Base-by-base conservation (phyloP, 495 filamentous ascomycete species). In the Oleoguttula mirabilis region DNA sequence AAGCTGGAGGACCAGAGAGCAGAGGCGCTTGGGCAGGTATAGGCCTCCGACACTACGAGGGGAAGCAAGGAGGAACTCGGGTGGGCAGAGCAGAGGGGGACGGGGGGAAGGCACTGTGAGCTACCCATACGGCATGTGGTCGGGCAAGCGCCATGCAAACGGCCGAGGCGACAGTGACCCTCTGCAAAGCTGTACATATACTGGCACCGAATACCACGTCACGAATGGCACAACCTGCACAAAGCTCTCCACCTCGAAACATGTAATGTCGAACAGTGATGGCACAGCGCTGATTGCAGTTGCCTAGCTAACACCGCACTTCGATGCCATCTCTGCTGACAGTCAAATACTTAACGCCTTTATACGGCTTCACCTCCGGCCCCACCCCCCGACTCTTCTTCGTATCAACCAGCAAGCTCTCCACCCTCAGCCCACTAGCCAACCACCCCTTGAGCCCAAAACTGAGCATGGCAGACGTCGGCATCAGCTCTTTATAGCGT, bases 281-380 rank as follows among this genome's bases (percentile, higher is more conserved):
- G 25, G 25, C 25, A 28, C 25, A n/a, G n/a, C n/a, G n/a, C n/a
- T n/a, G n/a, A n/a, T n/a, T n/a, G n/a, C n/a, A n/a, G n/a, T n/a
- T n/a, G n/a, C n/a, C n/a, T n/a, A n/a, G n/a, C n/a, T 46, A 82
- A 62, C 79, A 83, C 50, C 81, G 63, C 48, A 79, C 70, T 63
- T 96, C 90, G 30, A 99, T 71, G 3, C 92, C 92, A 32, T 74
- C 76, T 48, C 74, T 77, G 62, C 86, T 94, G 21, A 90, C 76
- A 50, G 86, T 93, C 43, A 96, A 59, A 62, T 99, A 99, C 63
- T 96, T 99, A 34, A 96, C 90, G 10, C 90, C 92, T 66, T 96
- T 99, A 61, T 93, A 99, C 30, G 92, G 90, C 60, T 84, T 88
- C 32, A 96, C 75, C 10, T 80, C 76, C 51, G 93, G 84, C 0